Evolutionary conservation across 140 eudicot species (phyloP).

Genomic region (Ambrosia hybrid): DNA sequence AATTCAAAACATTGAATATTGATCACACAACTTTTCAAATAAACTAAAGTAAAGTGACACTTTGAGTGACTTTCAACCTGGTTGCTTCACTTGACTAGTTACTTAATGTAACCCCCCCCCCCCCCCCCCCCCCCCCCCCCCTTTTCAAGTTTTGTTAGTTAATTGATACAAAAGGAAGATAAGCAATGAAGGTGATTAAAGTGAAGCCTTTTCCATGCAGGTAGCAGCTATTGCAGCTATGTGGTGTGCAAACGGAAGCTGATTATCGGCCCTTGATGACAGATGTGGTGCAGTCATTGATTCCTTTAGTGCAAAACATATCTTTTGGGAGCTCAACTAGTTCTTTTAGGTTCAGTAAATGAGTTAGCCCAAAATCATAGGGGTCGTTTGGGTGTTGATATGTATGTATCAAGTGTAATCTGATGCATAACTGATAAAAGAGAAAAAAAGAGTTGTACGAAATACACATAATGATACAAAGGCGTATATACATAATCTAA

Average conservation of each 20-base stretch:
- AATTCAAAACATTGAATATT: neutral
- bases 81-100: too few species aligned
- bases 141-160: too few species aligned
- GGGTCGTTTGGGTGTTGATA: neutral
- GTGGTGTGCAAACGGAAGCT: slow-evolving; percentile 97
- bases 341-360: slow-evolving; percentile 57
- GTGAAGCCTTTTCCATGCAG: slow-evolving; percentile 29
- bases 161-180: too few species aligned
- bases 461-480: too few species aligned
- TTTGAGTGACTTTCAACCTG: too few species aligned
- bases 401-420: neutral
- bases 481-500: too few species aligned
- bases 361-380: slow-evolving; percentile 60
- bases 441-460: neutral
- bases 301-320: slow-evolving; percentile 72
- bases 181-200: too few species aligned
- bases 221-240: slow-evolving; percentile 94
- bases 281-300: slow-evolving; percentile 85
- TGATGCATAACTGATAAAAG: slow-evolving; percentile 1
- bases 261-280: slow-evolving; percentile 93
- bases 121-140: too few species aligned
- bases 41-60: neutral
- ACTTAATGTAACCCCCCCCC: too few species aligned
- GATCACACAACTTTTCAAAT: too few species aligned
- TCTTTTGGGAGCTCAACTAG: slow-evolving; percentile 44